Conservation (phyloP, 2,329 filamentous ascomycete species). For the Tolypocladium ovalisporum region DNA sequence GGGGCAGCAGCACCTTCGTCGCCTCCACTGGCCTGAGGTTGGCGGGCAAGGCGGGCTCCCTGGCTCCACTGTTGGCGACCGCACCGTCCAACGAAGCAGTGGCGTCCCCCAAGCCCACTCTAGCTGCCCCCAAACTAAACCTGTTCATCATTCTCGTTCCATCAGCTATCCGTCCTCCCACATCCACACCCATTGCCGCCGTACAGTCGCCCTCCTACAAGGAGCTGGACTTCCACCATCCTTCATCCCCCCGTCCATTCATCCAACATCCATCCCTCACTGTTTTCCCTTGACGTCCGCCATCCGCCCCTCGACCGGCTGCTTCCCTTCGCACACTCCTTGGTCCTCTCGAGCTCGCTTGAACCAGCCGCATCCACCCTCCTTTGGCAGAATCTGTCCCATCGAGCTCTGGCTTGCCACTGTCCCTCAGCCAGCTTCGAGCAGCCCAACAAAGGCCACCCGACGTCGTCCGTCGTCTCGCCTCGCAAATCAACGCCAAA, state of each 20-base stretch:
- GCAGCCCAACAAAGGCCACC: background rate
- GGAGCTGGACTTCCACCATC: constrained; percentile 20
- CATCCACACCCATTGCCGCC: constrained; percentile 1
- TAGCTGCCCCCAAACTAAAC: constrained; percentile 1
- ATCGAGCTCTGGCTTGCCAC: constrained; percentile 7
- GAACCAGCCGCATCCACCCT: constrained; percentile 19
- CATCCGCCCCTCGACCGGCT: constrained; percentile 23
- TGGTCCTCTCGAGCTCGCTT: constrained; percentile 22
- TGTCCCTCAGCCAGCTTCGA: constrained; percentile 9
- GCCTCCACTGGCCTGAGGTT: background rate
- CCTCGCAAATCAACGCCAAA: background rate
- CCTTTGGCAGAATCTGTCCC: constrained; percentile 25
- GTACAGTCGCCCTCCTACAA: constrained; percentile 10
- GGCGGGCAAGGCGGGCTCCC: background rate
- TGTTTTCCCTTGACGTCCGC: constrained; percentile 28
- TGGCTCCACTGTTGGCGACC: background rate
- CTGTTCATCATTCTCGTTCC: constrained; percentile 1
- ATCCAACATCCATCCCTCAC: constrained; percentile 30
- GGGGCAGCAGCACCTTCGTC: background rate
- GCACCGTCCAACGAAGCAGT: background rate
- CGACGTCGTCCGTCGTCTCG: background rate
- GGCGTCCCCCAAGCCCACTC: constrained; percentile 1
- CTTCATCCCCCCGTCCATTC: constrained; percentile 13
- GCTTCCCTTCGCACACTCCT: constrained; percentile 25
- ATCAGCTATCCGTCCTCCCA: constrained; percentile 16